Base-by-base conservation (phyloP, 2,329 filamentous ascomycete species). In the Microsporum audouinii region DNA sequence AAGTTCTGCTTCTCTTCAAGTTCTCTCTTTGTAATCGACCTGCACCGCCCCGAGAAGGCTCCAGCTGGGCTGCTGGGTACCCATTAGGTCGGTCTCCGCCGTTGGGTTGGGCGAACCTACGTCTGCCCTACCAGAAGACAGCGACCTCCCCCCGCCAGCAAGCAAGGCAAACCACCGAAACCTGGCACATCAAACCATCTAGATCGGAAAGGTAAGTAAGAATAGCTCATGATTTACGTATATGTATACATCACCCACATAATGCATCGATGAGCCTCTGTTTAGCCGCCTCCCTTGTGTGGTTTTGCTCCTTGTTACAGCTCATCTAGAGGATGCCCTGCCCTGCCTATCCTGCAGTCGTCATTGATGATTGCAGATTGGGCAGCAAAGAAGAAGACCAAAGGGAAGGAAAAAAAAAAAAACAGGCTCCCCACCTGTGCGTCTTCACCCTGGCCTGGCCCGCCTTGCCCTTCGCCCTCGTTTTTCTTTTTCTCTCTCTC, bases 371-470 rank as follows among this genome's bases (percentile, higher is more conserved):
- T 8, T 34, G 34, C 55, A 41, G 55, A 57, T 57, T 57, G 55
- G 55, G 55, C 55, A 57, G 55, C 55, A 57, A 57, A 57, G 38
- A 29, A n/a, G 10, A 29, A 10, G 17, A 33, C 7, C n/a, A 56
- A 17, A 56, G 17, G n/a, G 23, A 34, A 14, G 34, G 8, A 14
- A 31, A 53, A 53, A 53, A 53, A 33, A 57, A 39, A 57, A 39
- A 39, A 29, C 14, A 57, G 27, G 12, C 34, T 57, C 55, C 55
- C 55, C 55, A 57, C 55, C 55, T 41, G 55, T 57, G 55, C 55
- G 23, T 57, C 55, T 57, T 57, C 38, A 41, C 49, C 49, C 49
- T 53, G 49, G 49, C 49, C 49, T 53, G 49, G 49, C 49, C 49
- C 49, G 49, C 29, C 49, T 33, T 34, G 49, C 49, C 31, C 49